phyloP scores from a whole-genome alignment of 345 rosid genomes.

The Eucalyptus curtisii region DNA sequence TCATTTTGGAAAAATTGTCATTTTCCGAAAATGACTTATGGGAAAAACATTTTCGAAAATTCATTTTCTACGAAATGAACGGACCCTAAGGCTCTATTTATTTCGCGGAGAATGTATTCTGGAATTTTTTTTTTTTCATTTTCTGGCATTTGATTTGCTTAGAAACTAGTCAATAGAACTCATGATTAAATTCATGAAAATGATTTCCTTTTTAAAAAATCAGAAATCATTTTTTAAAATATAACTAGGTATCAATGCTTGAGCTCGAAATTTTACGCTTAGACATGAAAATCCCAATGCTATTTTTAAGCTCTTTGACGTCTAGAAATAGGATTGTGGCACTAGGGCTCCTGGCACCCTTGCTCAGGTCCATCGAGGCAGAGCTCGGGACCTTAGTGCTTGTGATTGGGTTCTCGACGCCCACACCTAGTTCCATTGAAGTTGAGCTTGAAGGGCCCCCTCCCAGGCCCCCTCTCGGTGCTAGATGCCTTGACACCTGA shows the following conservation, averaged over 20 bases:
- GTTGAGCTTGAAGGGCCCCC: not conserved
- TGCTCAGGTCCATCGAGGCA: not conserved
- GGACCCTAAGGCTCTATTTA: too few species aligned
- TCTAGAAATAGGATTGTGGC: too few species aligned
- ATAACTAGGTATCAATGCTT: not conserved
- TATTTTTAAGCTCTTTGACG: fast-evolving
- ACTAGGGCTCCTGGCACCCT: not conserved
- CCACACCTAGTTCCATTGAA: not conserved
- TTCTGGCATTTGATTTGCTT: not conserved
- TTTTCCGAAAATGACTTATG: too few species aligned
- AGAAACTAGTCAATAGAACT: not conserved
- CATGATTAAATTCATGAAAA: not conserved
- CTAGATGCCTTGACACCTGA: not conserved
- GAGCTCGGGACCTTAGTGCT: not conserved
- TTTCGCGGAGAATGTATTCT: too few species aligned
- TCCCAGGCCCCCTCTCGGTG: fast-evolving
- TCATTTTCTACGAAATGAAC: too few species aligned
- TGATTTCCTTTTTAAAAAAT: too few species aligned
- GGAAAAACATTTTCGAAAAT: too few species aligned
- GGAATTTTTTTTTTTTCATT: too few species aligned
- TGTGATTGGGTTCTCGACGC: not conserved
- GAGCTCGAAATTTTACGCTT: not conserved
- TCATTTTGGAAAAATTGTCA: too few species aligned
- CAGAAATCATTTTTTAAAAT: too few species aligned
- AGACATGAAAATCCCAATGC: not conserved